These are phyloP conservation scores for Neoboletus magnificus DNA, from an alignment of 768 basidiomycete genomes.

Conservation along the genomic window DNA sequence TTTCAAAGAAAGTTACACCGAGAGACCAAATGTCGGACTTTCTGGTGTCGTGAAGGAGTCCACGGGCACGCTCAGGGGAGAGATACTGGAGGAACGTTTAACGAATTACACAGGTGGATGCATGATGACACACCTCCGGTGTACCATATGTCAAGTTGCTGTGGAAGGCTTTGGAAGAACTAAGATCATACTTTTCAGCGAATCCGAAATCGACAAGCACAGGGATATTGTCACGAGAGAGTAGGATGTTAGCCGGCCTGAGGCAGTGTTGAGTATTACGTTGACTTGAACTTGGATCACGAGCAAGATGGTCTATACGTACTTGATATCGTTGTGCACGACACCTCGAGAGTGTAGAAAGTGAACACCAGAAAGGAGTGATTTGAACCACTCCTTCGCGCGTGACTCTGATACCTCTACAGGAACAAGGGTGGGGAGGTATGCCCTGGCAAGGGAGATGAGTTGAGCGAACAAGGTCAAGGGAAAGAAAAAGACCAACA, in stretches of 20 bases:
- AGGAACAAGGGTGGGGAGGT: slow-evolving; percentile 79
- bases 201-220: slow-evolving; percentile 97
- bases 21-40: slow-evolving; percentile 88
- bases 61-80: slow-evolving; percentile 86
- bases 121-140: slow-evolving; percentile 61
- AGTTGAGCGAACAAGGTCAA: slow-evolving; percentile 2
- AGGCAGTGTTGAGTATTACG: background rate
- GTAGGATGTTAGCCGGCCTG: slow-evolving; percentile 91
- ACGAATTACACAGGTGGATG: background rate
- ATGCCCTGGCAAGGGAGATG: slow-evolving; percentile 56
- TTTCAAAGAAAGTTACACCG: slow-evolving; percentile 90
- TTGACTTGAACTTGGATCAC: background rate
- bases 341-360: slow-evolving; percentile 82
- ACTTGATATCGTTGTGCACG: slow-evolving; percentile 96
- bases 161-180: slow-evolving; percentile 65
- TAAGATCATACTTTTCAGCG: slow-evolving; percentile 77
- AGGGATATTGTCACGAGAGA: slow-evolving; percentile 73
- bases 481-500: slow-evolving; percentile 49
- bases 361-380: slow-evolving; percentile 76
- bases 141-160: slow-evolving; percentile 88
- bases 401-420: slow-evolving; percentile 81
- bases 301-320: slow-evolving; percentile 22
- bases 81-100: slow-evolving; percentile 60
- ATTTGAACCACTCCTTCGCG: slow-evolving; percentile 79
- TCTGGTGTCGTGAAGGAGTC: slow-evolving; percentile 88